Evolutionary conservation across 345 rosid genomes (phyloP).

Genomic region (Arabidopsis arenosa): DNA sequence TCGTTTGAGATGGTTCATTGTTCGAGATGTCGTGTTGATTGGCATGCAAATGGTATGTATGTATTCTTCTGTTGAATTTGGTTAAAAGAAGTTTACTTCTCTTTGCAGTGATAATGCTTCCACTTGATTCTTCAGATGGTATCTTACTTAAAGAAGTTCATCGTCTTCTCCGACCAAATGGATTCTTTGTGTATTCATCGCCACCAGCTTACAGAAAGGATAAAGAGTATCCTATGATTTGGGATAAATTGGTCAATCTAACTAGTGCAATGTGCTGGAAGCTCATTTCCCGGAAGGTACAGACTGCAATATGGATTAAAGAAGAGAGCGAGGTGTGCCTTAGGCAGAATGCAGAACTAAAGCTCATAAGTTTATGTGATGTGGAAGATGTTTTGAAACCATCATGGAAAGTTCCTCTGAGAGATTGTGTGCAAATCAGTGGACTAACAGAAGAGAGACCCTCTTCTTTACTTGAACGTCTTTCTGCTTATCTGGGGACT

Average conservation of each 20-base stretch:
- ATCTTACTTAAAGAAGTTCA: constrained; percentile 89
- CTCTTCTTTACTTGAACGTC: constrained; percentile 72
- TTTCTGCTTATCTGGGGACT: constrained; percentile 63
- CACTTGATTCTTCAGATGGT: constrained; percentile 61
- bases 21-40: constrained; percentile 95
- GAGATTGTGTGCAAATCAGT: constrained; percentile 58
- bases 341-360: constrained; percentile 58
- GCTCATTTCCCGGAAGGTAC: constrained; percentile 79
- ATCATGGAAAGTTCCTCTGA: constrained; percentile 79
- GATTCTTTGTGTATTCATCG: constrained; percentile 91
- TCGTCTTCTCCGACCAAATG: constrained; percentile 78
- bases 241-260: constrained; percentile 77
- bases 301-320: constrained; percentile 96
- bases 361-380: constrained; percentile 68
- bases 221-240: constrained; percentile 82
- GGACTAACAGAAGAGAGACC: constrained; percentile 49
- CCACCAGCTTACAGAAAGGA: constrained; percentile 89
- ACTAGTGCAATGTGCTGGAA: constrained; percentile 95
- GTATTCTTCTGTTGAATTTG: constrained; percentile 15
- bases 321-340: constrained; percentile 67
- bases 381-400: constrained; percentile 58
- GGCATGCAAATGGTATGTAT: constrained; percentile 86
- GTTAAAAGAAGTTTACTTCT: not conserved
- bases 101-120: not conserved
- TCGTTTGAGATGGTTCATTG: constrained; percentile 99